Evolutionary conservation across 139 green algal genomes (phyloP).

Genomic region (Tetradesmus lagerheimii): DNA sequence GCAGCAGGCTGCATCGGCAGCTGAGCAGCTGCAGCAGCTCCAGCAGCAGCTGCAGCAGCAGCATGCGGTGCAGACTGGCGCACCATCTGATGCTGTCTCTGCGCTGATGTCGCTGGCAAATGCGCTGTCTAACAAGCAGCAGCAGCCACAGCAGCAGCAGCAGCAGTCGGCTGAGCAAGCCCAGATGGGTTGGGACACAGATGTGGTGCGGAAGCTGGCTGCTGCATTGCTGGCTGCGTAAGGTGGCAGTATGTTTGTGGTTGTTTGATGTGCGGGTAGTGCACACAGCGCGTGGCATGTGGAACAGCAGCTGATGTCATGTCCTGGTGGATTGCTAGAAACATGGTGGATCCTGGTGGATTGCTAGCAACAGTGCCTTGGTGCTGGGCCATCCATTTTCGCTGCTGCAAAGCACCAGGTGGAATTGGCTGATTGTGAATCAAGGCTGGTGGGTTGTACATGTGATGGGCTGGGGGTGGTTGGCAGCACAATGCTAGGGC

Average conservation of each 20-base stretch:
- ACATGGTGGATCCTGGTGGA: not conserved
- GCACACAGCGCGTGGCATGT: not conserved
- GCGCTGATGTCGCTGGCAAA: not conserved
- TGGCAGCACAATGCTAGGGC: not conserved
- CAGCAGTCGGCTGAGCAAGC: not conserved
- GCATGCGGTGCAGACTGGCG: not conserved
- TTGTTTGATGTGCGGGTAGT: no score
- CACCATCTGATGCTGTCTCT: not conserved
- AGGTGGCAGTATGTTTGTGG: not conserved
- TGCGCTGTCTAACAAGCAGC: not conserved
- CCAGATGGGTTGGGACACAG: constrained; percentile 6
- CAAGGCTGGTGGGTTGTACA: not conserved
- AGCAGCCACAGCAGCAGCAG: constrained; percentile 32
- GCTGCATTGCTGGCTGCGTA: constrained; percentile 21
- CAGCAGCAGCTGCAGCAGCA: constrained; percentile 1
- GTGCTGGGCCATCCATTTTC: not conserved
- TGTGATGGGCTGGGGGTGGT: not conserved
- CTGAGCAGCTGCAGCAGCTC: not conserved
- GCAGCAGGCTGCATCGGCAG: not conserved
- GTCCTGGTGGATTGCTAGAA: not conserved
- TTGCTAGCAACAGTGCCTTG: not conserved
- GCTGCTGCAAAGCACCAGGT: not conserved
- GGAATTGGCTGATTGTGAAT: not conserved
- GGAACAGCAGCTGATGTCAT: not conserved
- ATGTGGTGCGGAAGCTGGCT: constrained; percentile 26